Evolutionary conservation across 768 basidiomycete genomes (phyloP), one percentile per base, ranked within the genome.

Genomic region (Gloeopeniophorella convolvens): DNA sequence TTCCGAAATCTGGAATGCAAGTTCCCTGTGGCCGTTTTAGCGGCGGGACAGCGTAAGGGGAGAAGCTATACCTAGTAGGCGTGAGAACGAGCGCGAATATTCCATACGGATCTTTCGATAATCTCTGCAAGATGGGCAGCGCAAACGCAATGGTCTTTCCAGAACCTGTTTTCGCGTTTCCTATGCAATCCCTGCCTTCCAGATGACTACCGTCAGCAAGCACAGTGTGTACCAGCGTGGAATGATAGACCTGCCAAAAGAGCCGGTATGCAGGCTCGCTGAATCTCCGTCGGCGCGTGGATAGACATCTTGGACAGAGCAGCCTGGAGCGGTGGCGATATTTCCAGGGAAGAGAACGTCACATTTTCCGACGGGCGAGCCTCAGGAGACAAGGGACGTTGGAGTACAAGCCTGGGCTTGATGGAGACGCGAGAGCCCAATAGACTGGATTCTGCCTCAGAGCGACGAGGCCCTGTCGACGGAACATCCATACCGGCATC

Each of bases 141-240:
- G 95, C 96, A 59, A 99, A 99, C 0, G 96, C 94, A 51, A 99
- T 82, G 0, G 96, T 99, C 70, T 99, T 99, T 60, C 95, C 95
- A 2, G 90, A 93, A 45, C 96, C 96, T 0, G 96, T 99, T 70
- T 97, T 94, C 1, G 96, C 93, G 56, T 95, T 93, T 9, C 96
- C 96, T 51, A 99, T 90, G 65, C 94, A 97, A 66, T 99, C 95
- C 62, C 85, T 79, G 32, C 95, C 95, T 91, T 67, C 27, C 55
- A 45, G 42, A 27, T 36, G 20, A 31, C 13, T 18, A 16, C 34
- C 49, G 37, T 67, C 61, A 65, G 50, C 23, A 41, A 23, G 30
- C 10, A 3, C 10, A n/a, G 12, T 13, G 31, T 10, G 32, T 2
- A 15, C 1, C 2, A 44, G 3, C 18, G 20, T 21, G 32, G 5